These are phyloP conservation scores for Candida ponderosae DNA, from an alignment of 805 yeast species.

Conservation along the genomic window DNA sequence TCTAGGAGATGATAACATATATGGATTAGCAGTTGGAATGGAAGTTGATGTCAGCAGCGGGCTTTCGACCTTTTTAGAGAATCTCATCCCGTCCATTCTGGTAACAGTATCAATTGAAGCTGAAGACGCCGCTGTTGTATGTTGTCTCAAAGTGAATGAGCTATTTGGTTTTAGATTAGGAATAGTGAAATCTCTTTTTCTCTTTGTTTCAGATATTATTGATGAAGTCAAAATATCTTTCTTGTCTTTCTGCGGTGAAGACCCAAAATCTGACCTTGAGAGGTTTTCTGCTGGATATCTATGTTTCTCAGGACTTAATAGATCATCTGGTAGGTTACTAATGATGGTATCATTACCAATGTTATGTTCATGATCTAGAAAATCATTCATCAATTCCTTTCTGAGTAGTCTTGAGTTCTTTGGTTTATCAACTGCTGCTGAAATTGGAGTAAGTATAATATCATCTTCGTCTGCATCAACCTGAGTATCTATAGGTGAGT, in stretches of 20 bases:
- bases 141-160: background rate
- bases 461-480: conserved; percentile 3
- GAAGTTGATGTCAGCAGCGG: background rate
- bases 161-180: background rate
- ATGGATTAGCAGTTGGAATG: background rate
- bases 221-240: background rate
- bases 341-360: conserved; percentile 9
- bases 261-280: background rate
- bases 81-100: too few species aligned
- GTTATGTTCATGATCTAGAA: background rate
- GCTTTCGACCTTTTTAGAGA: background rate
- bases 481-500: background rate
- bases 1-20: background rate
- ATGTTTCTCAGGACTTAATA: conserved; percentile 19
- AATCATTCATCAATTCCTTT: background rate
- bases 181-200: background rate
- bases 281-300: conserved; percentile 12
- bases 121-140: background rate
- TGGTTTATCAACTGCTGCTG: background rate
- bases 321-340: conserved; percentile 16
- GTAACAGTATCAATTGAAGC: too few species aligned
- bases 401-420: too few species aligned
- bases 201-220: background rate
- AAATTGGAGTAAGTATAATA: background rate
- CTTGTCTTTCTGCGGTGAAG: background rate